Base-by-base conservation (phyloP, 805 yeast genomes). In the Ogataea minuta region DNA sequence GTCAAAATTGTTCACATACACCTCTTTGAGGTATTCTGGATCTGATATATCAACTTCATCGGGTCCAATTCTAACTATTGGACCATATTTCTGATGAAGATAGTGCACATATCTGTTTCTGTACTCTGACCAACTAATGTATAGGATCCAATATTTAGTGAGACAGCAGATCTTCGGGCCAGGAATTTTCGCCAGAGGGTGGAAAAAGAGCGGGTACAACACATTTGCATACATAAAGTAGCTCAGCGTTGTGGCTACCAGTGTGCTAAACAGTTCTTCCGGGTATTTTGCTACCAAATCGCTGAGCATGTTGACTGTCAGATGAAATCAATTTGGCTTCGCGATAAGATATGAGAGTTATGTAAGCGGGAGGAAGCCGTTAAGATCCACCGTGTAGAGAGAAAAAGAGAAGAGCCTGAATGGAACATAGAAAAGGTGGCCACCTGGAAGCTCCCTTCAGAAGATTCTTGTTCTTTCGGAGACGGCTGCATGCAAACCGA, bases 21-120 rank as follows among this genome's bases (percentile, higher is more conserved):
- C 70, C 29, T 76, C 77, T 47, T 71, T 73, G 28, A 80, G 47
- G 44, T 65, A 73, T 32, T 67, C 68, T 4, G 68, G 52, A 36
- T 79, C 77, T 31, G 74, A 67, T 31, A 82, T 70, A 34, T 83
- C 78, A 13, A 83, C 64, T 48, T 81, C 88, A 16, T 63, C 59
- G 2, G 89, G 88, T 1, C 78, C 70, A 10, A 83, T 58, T 15
- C 83, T 64, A 4, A 83, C 78, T 3, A 81, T 74, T 6, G 81
- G 72, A 1, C 89, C 90, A 49, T 79, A 79, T 41, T 62, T 55
- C 31, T 54, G 32, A 50, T 83, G 90, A 41, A 81, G 59, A 3
- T 53, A 27, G 40, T 77, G 72, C 3, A 81, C 72, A 25, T 61
- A 64, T 23, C 63, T 61, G 44, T 70, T 77, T 39, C 84, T 66